These are phyloP conservation scores for Globisporangium cystogenes DNA, from an alignment of 352 stramenopile genomes.

Conservation along the genomic window DNA sequence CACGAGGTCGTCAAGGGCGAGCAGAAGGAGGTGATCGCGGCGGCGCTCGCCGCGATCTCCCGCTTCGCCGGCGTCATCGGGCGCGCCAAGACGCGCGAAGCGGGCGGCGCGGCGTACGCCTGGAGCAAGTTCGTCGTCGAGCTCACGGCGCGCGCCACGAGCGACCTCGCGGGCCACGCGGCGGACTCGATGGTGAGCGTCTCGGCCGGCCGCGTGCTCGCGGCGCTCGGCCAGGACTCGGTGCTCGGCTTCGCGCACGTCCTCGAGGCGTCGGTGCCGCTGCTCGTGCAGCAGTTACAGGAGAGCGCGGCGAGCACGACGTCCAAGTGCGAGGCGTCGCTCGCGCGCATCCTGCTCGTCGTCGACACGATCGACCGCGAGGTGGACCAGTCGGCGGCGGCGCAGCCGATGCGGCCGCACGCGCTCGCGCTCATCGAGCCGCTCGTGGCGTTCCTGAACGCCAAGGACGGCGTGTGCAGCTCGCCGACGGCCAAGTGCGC, in stretches of 20 bases:
- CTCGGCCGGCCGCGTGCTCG: slow-evolving; percentile 65
- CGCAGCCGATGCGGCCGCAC: slow-evolving; percentile 73
- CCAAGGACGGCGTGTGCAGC: slow-evolving; percentile 14
- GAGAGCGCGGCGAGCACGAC: slow-evolving; percentile 33
- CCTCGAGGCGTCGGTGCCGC: slow-evolving; percentile 47
- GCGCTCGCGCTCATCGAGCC: slow-evolving; percentile 48
- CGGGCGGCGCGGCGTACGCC: slow-evolving; percentile 54
- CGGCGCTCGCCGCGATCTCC: slow-evolving; percentile 55
- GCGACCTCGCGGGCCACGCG: slow-evolving; percentile 66
- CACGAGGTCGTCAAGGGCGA: slow-evolving; percentile 82
- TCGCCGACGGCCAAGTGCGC: slow-evolving; percentile 53
- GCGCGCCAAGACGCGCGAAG: slow-evolving; percentile 46
- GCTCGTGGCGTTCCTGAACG: slow-evolving; percentile 49
- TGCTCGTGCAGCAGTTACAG: slow-evolving; percentile 62
- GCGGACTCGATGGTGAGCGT: slow-evolving; percentile 77
- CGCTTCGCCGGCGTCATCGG: slow-evolving; percentile 59
- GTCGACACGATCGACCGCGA: slow-evolving; percentile 82
- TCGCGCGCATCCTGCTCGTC: slow-evolving; percentile 59
- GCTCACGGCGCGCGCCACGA: slow-evolving; percentile 53
- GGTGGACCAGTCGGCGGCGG: slow-evolving; percentile 65
- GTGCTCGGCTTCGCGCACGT: slow-evolving; percentile 65
- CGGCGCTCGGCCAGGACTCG: slow-evolving; percentile 61
- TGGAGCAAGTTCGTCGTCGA: slow-evolving; percentile 86
- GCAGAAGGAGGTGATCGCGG: slow-evolving; percentile 73
- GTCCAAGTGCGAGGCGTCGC: slow-evolving; percentile 62